Conservation (phyloP, 1,139 yeast genomes). For the Sporopachydermia cereana region DNA sequence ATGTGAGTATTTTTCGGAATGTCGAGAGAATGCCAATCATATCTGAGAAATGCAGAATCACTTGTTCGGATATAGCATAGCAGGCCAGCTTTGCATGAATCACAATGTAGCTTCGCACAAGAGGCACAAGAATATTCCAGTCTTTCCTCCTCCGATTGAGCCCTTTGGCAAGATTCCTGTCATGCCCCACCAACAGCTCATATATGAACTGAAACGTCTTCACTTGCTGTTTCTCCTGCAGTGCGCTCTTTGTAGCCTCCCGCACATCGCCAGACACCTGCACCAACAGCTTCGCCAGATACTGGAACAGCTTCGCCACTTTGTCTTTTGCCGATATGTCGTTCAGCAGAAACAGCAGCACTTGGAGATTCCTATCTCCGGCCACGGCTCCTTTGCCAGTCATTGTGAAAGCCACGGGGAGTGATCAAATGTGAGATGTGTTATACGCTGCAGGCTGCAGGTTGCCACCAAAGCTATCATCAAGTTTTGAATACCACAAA, state of each 20-base stretch:
- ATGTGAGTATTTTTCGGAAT: background rate
- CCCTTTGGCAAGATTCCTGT: background rate
- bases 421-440: too few relatives aligned
- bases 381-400: too few relatives aligned
- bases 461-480: too few relatives aligned
- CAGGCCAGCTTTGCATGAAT: background rate
- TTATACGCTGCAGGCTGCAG: too few relatives aligned
- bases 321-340: conserved; percentile 7
- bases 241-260: background rate
- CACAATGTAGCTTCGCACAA: background rate
- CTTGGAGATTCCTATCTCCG: conserved; percentile 4
- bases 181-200: background rate
- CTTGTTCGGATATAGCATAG: background rate
- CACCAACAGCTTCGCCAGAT: conserved; percentile 5
- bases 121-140: background rate
- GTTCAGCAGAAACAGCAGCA: background rate
- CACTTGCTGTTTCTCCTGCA: background rate
- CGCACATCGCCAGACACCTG: background rate
- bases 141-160: background rate
- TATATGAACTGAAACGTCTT: background rate
- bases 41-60: background rate
- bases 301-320: conserved; percentile 4
- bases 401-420: too few relatives aligned
- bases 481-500: too few relatives aligned
- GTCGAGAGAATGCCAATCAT: conserved; percentile 1